Evolutionary conservation across 352 stramenopile species (phyloP), one percentile per base, ranked within the genome.

Genomic region (Globisporangium takayamanum): DNA sequence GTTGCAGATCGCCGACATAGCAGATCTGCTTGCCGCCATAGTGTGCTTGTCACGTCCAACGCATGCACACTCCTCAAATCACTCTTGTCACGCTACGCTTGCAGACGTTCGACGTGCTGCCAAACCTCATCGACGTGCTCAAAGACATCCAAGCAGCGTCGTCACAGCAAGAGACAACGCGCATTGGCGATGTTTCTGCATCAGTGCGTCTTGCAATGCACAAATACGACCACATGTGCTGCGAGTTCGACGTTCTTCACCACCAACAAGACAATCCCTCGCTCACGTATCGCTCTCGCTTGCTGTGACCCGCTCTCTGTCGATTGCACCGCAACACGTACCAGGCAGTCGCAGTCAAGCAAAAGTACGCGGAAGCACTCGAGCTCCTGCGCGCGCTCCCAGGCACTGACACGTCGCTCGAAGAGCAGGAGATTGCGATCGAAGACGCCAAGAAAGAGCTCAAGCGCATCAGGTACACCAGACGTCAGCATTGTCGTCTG

Each of bases 101-200:
- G 6, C 25, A 93, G 82, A 80, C 77, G 20, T 94, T 91, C 52
- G 84, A 94, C 55, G 70, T 90, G 47, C 66, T 94, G 68, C 84
- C 84, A 7, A 85, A 78, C 59, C 71, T 94, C 36, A 94, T 94
- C 56, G 84, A 94, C 46, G 80, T 90, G 60, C 74, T 94, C 36
- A 94, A 90, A 60, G 84, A 94, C 64, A 80, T 94, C 53, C 60
- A 91, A 26, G 80, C 82, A 22, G 80, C 81, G n/a, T 79, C 67
- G 16, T 86, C 82, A 18, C 79, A 67, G 37, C 82, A 94, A 58
- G 84, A 92, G 50, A 87, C 78, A 16, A 91, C 83, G 50, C 69
- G 84, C 25, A 72, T 94, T 22, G 84, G 84, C 59, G 84, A 94
- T 55, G 70, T 94, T 36, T 92, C 84, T n/a, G 66, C 80, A 2